A percentile compares a stretch with the other conserved stretches of the same genome.
phyloP scores from a whole-genome alignment of 306 rosid species.

The Acacia crassicarpa region DNA sequence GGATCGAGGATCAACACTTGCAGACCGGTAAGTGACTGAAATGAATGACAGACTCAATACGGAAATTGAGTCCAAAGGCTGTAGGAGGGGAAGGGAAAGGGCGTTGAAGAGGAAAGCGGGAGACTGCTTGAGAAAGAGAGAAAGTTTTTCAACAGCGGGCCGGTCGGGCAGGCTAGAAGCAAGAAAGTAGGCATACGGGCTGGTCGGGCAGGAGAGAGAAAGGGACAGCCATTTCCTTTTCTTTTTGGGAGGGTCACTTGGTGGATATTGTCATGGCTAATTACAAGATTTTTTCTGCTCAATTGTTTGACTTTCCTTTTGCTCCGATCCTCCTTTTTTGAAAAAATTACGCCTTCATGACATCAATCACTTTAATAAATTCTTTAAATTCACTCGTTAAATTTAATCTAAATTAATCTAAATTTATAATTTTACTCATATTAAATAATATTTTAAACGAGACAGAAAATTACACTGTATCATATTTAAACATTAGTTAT shows the following conservation, averaged over 20 bases:
- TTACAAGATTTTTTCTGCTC: constrained; percentile 30
- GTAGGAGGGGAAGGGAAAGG: constrained; percentile 21
- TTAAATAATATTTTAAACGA: no score
- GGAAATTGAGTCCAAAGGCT: constrained; percentile 30
- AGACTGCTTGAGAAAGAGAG: constrained; percentile 42
- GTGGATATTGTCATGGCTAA: neutral
- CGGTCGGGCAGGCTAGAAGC: constrained; percentile 40
- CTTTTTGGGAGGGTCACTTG: constrained; percentile 32
- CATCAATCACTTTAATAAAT: no score
- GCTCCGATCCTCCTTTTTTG: no score
- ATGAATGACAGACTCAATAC: constrained; percentile 11
- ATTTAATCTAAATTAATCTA: no score
- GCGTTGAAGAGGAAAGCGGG: constrained; percentile 38
- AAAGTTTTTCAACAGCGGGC: constrained; percentile 40
- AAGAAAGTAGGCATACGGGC: constrained; percentile 34
- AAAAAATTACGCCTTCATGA: no score
- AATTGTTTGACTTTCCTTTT: constrained; percentile 41
- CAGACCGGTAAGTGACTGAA: neutral
- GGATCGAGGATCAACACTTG: constrained; percentile 23
- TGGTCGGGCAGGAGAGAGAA: constrained; percentile 50
- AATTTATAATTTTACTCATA: no score
- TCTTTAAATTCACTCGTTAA: no score
- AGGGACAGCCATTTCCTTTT: constrained; percentile 46
- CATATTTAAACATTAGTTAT: no score
- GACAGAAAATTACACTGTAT: no score